A percentile compares a stretch with the other conserved stretches of the same genome.
phyloP scores from a whole-genome alignment of 2,329 filamentous ascomycete species.

The Alternaria infectoria region DNA sequence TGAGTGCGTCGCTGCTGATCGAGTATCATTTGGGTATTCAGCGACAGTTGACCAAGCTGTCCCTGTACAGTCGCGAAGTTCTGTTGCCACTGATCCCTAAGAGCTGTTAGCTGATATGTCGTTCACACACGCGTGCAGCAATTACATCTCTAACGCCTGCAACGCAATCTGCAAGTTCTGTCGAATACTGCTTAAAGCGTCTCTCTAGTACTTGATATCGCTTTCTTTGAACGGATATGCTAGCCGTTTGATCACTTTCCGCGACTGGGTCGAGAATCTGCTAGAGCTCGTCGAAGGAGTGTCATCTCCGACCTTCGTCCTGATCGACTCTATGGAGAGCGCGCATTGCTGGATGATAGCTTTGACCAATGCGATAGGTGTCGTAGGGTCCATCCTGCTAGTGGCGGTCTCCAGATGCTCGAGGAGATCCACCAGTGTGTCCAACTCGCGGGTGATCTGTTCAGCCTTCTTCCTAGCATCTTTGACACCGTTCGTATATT shows the following conservation, averaged over 20 bases:
- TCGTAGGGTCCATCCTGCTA: background rate
- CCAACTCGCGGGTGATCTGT: background rate
- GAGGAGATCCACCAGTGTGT: background rate
- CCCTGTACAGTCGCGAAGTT: background rate
- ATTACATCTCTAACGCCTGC: background rate
- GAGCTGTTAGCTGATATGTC: background rate
- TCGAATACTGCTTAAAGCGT: background rate
- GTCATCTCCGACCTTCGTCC: background rate
- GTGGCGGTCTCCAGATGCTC: background rate
- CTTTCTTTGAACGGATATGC: background rate
- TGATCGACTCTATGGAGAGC: background rate
- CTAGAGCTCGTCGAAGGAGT: background rate
- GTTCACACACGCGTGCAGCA: rapidly evolving
- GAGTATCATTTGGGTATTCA: background rate
- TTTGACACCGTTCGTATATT: background rate
- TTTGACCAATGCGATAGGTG: background rate
- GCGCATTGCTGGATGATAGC: background rate
- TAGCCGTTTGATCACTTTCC: background rate
- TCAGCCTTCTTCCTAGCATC: background rate
- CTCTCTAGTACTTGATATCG: background rate
- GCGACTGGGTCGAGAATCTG: background rate
- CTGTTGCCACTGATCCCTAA: background rate
- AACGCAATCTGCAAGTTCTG: background rate
- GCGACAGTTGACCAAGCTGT: background rate
- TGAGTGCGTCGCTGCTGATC: background rate